Conservation (phyloP, 345 rosid species). For the Syzygium aqueum region DNA sequence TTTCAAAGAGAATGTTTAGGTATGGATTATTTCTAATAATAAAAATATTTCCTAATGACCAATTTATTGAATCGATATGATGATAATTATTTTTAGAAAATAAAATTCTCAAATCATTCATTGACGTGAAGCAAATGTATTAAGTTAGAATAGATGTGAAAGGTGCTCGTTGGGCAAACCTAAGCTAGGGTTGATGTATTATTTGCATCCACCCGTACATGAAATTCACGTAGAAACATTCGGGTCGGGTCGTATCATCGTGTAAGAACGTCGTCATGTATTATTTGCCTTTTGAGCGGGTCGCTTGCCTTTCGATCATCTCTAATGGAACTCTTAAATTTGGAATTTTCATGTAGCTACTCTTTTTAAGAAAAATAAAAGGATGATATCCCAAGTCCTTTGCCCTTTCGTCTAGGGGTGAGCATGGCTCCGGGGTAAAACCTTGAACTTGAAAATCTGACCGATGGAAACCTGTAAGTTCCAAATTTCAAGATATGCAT, state of each 20-base stretch:
- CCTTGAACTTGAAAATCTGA: no score
- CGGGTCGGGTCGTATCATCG: neutral
- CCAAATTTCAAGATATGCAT: no score
- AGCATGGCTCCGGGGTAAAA: no score
- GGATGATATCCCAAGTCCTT: neutral
- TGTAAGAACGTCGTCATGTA: neutral
- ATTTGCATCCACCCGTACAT: neutral
- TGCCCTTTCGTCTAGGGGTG: neutral
- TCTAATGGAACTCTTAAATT: neutral
- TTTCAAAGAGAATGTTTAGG: neutral
- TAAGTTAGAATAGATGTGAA: rapidly evolving
- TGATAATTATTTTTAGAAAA: neutral
- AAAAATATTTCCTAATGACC: rapidly evolving
- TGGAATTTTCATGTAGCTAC: neutral
- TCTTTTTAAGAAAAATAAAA: neutral
- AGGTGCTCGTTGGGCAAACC: neutral
- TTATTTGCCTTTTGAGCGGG: neutral
- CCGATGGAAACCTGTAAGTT: no score
- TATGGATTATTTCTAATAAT: neutral
- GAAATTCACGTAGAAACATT: neutral
- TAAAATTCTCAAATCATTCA: neutral
- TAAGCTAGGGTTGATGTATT: neutral
- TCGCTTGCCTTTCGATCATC: neutral
- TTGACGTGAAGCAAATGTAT: neutral
- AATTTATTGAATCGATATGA: neutral